A percentile compares a stretch with the other conserved stretches of the same genome.
Conservation (phyloP, 1,284 basidiomycete genomes). For the Kalmanozyma brasiliensis region DNA sequence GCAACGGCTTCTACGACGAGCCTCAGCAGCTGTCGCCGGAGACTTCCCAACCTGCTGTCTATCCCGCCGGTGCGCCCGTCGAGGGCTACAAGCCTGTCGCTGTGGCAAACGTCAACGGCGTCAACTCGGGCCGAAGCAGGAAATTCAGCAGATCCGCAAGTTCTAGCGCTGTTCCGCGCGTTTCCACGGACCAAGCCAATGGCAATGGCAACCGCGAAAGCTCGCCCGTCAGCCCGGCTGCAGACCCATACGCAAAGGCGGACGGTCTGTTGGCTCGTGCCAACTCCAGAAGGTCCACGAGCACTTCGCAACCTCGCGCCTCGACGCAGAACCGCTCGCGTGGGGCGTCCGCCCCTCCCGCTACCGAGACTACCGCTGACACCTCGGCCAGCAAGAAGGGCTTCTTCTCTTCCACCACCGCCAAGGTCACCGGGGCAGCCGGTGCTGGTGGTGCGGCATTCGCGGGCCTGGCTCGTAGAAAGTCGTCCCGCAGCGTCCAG, state of each 20-base stretch:
- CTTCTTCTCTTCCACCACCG: slow-evolving; percentile 31
- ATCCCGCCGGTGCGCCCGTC: slow-evolving; percentile 1
- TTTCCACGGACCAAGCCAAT: neutral
- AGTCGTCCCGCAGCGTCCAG: slow-evolving; percentile 29
- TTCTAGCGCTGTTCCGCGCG: slow-evolving; percentile 7
- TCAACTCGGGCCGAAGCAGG: slow-evolving; percentile 17
- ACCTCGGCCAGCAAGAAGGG: slow-evolving; percentile 4
- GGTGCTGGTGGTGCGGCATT: slow-evolving; percentile 25
- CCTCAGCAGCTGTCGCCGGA: slow-evolving; percentile 15
- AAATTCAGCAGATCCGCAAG: slow-evolving; percentile 25
- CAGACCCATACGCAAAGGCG: slow-evolving; percentile 38
- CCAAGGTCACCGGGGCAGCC: slow-evolving; percentile 31
- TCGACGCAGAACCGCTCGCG: neutral
- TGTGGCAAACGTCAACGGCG: neutral
- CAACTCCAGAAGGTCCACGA: slow-evolving; percentile 15
- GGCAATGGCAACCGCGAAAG: neutral
- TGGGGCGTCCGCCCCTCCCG: slow-evolving; percentile 14
- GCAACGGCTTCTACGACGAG: slow-evolving; percentile 24
- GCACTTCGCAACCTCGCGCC: slow-evolving; percentile 3
- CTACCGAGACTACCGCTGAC: neutral
- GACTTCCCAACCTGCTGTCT: slow-evolving; percentile 26
- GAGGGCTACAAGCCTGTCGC: slow-evolving; percentile 36
- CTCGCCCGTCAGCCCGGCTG: neutral
- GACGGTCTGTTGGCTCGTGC: slow-evolving; percentile 36
- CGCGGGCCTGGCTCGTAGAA: slow-evolving; percentile 22